Evolutionary conservation across 306 rosid species (phyloP).

Genomic region (Fragaria vesca): DNA sequence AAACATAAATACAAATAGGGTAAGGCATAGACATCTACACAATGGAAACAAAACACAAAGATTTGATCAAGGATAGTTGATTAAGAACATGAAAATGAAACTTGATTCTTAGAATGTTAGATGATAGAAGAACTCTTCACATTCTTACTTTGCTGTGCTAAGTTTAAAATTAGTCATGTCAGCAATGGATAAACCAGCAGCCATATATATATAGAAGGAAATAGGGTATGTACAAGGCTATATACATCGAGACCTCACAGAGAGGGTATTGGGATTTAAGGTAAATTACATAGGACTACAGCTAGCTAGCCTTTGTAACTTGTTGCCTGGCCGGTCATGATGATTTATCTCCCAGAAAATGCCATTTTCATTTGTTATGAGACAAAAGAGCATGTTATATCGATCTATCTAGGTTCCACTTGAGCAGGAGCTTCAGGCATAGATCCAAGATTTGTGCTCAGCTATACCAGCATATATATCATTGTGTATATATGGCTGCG

Average conservation of each 20-base stretch:
- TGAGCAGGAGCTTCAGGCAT: not conserved
- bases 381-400: conserved; percentile 2
- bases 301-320: not conserved
- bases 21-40: not conserved
- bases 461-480: not conserved
- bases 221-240: not conserved
- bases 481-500: not conserved
- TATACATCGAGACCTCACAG: not conserved
- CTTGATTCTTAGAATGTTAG: not conserved
- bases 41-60: not conserved
- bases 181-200: not conserved
- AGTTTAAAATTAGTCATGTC: not conserved
- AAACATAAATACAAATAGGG: not conserved
- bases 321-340: conserved; percentile 1
- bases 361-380: not conserved
- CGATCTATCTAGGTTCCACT: not conserved
- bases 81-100: too few relatives aligned
- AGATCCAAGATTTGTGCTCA: not conserved
- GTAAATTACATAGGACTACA: not conserved
- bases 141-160: not conserved
- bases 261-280: not conserved
- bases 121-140: not conserved
- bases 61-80: not conserved
- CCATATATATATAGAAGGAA: not conserved
- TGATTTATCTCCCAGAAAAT: not conserved